Percentiles rank a stretch among this genome's conserved stretches.
These are phyloP conservation scores for Epichloe hybrida DNA, from an alignment of 2,329 filamentous ascomycete genomes.

Conservation along the genomic window DNA sequence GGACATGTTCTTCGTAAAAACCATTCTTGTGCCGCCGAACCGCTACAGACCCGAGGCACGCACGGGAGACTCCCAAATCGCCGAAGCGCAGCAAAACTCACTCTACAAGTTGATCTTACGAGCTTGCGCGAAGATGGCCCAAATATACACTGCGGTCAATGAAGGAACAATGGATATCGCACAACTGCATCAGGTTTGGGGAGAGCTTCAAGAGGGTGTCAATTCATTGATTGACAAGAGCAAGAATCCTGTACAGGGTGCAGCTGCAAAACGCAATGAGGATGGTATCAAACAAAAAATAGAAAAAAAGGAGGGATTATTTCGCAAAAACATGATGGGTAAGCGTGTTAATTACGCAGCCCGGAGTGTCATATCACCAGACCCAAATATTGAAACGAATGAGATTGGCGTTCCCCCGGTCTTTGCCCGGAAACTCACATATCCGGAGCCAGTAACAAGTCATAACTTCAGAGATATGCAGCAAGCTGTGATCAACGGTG, in stretches of 20 bases:
- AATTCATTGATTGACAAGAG: slow-evolving; percentile 89
- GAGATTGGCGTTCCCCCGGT: slow-evolving; percentile 99
- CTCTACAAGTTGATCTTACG: slow-evolving; percentile 77
- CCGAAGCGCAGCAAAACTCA: slow-evolving; percentile 78
- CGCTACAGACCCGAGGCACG: slow-evolving; percentile 77
- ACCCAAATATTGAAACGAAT: slow-evolving; percentile 97
- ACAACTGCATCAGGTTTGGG: slow-evolving; percentile 70
- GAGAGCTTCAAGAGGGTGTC: slow-evolving; percentile 73
- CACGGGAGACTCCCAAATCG: slow-evolving; percentile 66
- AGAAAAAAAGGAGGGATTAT: slow-evolving; percentile 97
- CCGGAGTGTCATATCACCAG: slow-evolving; percentile 92
- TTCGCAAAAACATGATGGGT: slow-evolving; percentile 99
- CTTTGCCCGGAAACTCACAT: slow-evolving; percentile 90
- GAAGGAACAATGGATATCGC: slow-evolving; percentile 39
- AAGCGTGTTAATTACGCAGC: slow-evolving; percentile 98
- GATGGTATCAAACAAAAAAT: slow-evolving; percentile 94
- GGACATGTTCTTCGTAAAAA: slow-evolving; percentile 90
- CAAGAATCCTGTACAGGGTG: slow-evolving; percentile 68
- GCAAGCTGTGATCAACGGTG: slow-evolving; percentile 88
- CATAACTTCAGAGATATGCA: slow-evolving; percentile 96
- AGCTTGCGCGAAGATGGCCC: slow-evolving; percentile 57
- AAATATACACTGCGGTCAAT: slow-evolving; percentile 46
- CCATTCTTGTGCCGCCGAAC: slow-evolving; percentile 81
- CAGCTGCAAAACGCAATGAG: slow-evolving; percentile 64
- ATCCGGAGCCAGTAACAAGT: slow-evolving; percentile 91